Evolutionary conservation across 2,329 filamentous ascomycete species (phyloP).

Genomic region (Stagonosporopsis vannaccii): DNA sequence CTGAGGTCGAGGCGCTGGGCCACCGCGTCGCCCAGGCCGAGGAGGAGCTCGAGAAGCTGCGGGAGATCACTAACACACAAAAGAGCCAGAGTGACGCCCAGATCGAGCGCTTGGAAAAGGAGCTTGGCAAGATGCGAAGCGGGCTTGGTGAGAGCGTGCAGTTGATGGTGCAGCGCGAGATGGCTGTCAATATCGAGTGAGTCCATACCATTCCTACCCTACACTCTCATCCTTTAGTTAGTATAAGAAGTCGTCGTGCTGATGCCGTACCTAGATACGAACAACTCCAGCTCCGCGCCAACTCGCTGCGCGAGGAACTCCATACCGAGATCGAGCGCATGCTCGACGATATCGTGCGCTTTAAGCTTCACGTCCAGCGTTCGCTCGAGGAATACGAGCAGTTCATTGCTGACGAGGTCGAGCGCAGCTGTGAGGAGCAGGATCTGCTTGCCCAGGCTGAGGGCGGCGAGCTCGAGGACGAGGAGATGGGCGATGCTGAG

Average conservation of each 20-base stretch:
- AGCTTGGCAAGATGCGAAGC: constrained; percentile 90
- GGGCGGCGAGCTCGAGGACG: constrained; percentile 40
- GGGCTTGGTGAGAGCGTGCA: constrained; percentile 86
- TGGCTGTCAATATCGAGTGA: constrained; percentile 95
- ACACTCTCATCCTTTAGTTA: no score
- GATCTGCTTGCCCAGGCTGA: constrained; percentile 45
- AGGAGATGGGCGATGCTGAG: constrained; percentile 21
- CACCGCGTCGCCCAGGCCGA: constrained; percentile 88
- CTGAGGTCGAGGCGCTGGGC: constrained; percentile 89
- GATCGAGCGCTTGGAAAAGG: constrained; percentile 99
- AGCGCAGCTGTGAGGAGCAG: constrained; percentile 64
- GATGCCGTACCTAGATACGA: constrained; percentile 71
- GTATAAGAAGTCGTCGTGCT: background rate
- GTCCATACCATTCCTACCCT: constrained; percentile 44
- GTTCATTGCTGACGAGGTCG: constrained; percentile 92
- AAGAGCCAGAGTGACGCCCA: constrained; percentile 89
- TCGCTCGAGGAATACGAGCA: constrained; percentile 91
- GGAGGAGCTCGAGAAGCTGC: constrained; percentile 92
- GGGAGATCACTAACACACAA: constrained; percentile 84
- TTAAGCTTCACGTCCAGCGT: constrained; percentile 97
- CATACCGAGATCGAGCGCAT: constrained; percentile 96
- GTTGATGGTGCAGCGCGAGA: constrained; percentile 91
- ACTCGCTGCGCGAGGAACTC: constrained; percentile 90
- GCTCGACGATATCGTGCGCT: constrained; percentile 96
- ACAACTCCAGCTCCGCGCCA: constrained; percentile 84